Evolutionary conservation across 768 basidiomycete genomes (phyloP), one percentile per base, ranked within the genome.

Genomic region (Sutorius australiensis): DNA sequence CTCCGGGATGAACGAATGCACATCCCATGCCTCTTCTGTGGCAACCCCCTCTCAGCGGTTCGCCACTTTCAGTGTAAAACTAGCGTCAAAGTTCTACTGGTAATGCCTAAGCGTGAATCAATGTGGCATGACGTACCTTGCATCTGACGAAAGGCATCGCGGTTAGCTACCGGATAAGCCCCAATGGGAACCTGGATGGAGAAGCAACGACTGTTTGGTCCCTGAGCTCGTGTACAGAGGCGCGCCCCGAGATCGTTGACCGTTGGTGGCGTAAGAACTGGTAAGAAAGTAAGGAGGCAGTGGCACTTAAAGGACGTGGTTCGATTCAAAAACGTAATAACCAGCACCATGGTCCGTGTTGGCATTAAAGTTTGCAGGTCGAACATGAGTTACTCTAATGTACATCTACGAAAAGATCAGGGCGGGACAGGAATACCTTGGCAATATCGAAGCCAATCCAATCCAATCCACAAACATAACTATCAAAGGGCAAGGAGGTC

Each of bases 41-140:
- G 43, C 73, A 75, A 40, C 72, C 72, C 2, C 52, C 56, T 33
- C 47, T 48, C 11, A 55, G 13, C 1, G 67, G 67, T 27, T 60
- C 54, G 34, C 73, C 73, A 43, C 40, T 57, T 17, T 66, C 63
- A n/a, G 61, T 61, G 55, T 67, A 75, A 54, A 34, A 64, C 70
- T 72, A 42, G 33, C 9, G 33, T 27, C 21, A 21, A 8, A 3
- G 21, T 46, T 46, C 43, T 24, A 24, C 24, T 24, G 4, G 24
- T 4, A 58, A 56, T 36, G 39, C 10, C 10, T 34, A 37, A 42
- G 42, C 27, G 34, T 50, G 58, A 19, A 58, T 45, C 16, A 21
- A 27, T 39, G 48, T 45, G 34, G 45, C 16, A 46, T 38, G 28
- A 55, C 66, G 28, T 56, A 68, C 65, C 51, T n/a, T 66, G 37